Evolutionary conservation across 225 moss, liverwort and hornwort species (phyloP).

Genomic region (Pleurozium schreberi): DNA sequence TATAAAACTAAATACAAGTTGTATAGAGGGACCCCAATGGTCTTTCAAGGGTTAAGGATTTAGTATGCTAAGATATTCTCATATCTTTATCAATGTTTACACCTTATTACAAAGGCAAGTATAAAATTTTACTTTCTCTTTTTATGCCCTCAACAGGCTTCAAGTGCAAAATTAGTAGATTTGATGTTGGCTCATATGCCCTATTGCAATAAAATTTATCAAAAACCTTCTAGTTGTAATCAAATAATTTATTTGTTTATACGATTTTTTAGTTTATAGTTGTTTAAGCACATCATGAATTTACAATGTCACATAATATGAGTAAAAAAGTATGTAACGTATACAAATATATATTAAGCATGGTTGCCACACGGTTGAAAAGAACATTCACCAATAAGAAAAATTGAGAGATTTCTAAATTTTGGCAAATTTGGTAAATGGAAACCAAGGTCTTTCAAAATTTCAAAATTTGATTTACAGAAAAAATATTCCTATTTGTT

Average conservation of each 20-base stretch:
- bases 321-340: too few species aligned
- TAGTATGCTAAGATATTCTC: not conserved
- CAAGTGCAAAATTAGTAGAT: not conserved
- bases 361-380: rapidly evolving
- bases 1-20: too few species aligned
- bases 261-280: not conserved
- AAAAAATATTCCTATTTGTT: rapidly evolving
- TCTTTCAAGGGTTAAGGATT: too few species aligned
- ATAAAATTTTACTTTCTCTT: not conserved
- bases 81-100: too few species aligned
- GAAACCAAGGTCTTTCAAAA: too few species aligned
- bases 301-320: not conserved
- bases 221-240: not conserved
- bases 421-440: not conserved
- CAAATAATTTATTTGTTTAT: not conserved
- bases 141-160: not conserved
- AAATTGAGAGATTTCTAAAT: not conserved
- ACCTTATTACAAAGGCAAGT: not conserved
- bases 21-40: too few species aligned
- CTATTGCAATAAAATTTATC: not conserved
- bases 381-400: not conserved
- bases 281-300: not conserved
- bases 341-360: not conserved
- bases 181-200: too few species aligned
- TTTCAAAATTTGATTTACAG: not conserved